Evolutionary conservation across 225 moss, liverwort and hornwort species (phyloP), one percentile per base, ranked within the genome.

Genomic region (Neckera pumila): DNA sequence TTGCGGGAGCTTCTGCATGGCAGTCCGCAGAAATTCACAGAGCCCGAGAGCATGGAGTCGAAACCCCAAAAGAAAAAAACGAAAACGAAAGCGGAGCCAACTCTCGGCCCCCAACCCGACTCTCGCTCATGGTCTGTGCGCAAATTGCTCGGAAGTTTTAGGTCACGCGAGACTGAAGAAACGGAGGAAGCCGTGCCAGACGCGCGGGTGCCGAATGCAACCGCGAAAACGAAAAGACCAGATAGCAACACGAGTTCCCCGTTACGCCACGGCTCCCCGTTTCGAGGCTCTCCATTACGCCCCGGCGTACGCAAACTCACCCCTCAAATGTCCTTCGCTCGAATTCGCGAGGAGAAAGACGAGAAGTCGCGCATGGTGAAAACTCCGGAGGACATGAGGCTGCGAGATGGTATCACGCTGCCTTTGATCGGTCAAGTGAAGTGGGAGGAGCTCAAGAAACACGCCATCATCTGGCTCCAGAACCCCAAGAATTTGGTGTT

Each of bases 401-500:
- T 97, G 74, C 89, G 90, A 61, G 95, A 96, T 9, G 92, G 93
- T 36, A 94, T 97, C 81, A 93, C 40, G 34, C 89, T 98, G n/a
- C 97, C 96, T 36, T 14, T 96, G 88, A 87, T 98, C 38, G 98
- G 98, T 60, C 88, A 94, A 86, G 94, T 97, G 65, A 93, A 92
- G 88, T 95, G 94, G 89, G 43, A 27, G 43, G 79, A 88, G 4
- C 74, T 96, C 56, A 81, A 89, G 61, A 43, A 58, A 31, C 80
- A 84, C 0, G 91, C 90, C 53, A 90, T 93, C 74, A 79, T 25
- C 49, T 98, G 98, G 98, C 93, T 98, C 28, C 91, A 89, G 79
- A 95, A 94, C 74, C 98, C 98, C n/a, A 96, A 89, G 94, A 98
- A 97, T 84, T 76, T 93, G 80, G 98, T 91, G 3, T 89, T 98